Conservation (phyloP, 306 rosid genomes). For the barrel medic (Medicago truncatula) region DNA sequence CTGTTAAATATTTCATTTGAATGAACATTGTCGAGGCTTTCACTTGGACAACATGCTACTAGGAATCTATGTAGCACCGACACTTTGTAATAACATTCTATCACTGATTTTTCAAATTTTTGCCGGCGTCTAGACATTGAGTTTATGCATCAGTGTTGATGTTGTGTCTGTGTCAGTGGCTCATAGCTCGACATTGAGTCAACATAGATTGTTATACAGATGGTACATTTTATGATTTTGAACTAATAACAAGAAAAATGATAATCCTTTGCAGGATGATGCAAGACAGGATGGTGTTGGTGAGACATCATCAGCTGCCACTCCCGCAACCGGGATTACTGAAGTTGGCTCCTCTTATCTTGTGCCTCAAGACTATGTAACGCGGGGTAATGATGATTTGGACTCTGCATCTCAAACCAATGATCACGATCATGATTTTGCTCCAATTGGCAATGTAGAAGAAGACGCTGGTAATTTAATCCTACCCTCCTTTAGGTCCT, state of each 20-base stretch:
- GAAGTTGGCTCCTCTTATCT: conserved; percentile 42
- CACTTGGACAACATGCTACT: not conserved
- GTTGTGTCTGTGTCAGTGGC: not conserved
- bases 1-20: not conserved
- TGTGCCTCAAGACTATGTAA: not conserved
- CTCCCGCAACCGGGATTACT: conserved; percentile 32
- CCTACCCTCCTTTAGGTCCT: not conserved
- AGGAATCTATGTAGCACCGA: not conserved
- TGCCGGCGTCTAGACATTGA: not conserved
- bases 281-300: conserved; percentile 18
- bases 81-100: too few species aligned
- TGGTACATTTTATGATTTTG: not conserved
- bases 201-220: not conserved
- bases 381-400: conserved; percentile 14
- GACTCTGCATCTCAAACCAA: conserved; percentile 39
- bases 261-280: conserved; percentile 38
- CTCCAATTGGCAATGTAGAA: conserved; percentile 33
- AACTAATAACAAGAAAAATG: not conserved
- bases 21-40: not conserved
- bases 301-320: conserved; percentile 42
- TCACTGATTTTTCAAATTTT: too few species aligned
- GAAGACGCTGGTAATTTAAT: conserved; percentile 36
- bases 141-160: not conserved
- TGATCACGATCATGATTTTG: conserved; percentile 27
- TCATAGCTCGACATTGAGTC: not conserved